Percentiles rank a stretch among this genome's conserved stretches.
These are phyloP conservation scores for Venturia asperata DNA, from an alignment of 2,329 filamentous ascomycete genomes.

Conservation along the genomic window DNA sequence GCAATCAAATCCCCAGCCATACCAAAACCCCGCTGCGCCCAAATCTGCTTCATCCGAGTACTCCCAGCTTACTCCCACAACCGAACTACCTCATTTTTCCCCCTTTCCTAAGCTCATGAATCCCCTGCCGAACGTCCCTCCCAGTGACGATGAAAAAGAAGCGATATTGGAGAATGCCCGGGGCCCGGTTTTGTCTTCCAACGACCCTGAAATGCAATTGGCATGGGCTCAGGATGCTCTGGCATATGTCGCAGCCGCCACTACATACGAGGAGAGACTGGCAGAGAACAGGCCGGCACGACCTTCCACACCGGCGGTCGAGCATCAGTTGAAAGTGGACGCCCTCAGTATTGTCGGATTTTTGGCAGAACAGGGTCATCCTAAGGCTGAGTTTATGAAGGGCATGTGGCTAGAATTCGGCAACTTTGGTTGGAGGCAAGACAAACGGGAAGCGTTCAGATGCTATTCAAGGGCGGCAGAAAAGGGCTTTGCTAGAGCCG, in stretches of 20 bases:
- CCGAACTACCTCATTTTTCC: conserved; percentile 70
- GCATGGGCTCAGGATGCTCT: conserved; percentile 93
- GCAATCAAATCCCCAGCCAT: conserved; percentile 24
- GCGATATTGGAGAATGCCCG: conserved; percentile 79
- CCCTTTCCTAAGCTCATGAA: conserved; percentile 80
- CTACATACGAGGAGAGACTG: conserved; percentile 67
- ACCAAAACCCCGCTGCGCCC: conserved; percentile 23
- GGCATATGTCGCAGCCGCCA: conserved; percentile 76
- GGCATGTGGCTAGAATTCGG: conserved; percentile 98
- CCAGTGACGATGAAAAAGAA: conserved; percentile 90
- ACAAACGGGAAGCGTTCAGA: conserved; percentile 90
- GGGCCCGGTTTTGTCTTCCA: conserved; percentile 77
- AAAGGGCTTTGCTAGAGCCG: conserved; percentile 76
- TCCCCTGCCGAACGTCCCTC: conserved; percentile 79
- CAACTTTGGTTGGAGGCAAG: conserved; percentile 81
- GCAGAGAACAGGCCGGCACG: conserved; percentile 52
- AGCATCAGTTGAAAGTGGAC: conserved; percentile 81
- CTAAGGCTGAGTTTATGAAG: conserved; percentile 86
- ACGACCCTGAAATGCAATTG: conserved; percentile 92
- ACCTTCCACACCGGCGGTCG: conserved; percentile 72
- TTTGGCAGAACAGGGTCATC: conserved; percentile 83
- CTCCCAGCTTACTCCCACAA: conserved; percentile 29
- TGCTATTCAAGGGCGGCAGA: conserved; percentile 82
- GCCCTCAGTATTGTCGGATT: conserved; percentile 89
- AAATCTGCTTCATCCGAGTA: conserved; percentile 25